phyloP scores from a whole-genome alignment of 345 rosid genomes.

The Citrus australasica region DNA sequence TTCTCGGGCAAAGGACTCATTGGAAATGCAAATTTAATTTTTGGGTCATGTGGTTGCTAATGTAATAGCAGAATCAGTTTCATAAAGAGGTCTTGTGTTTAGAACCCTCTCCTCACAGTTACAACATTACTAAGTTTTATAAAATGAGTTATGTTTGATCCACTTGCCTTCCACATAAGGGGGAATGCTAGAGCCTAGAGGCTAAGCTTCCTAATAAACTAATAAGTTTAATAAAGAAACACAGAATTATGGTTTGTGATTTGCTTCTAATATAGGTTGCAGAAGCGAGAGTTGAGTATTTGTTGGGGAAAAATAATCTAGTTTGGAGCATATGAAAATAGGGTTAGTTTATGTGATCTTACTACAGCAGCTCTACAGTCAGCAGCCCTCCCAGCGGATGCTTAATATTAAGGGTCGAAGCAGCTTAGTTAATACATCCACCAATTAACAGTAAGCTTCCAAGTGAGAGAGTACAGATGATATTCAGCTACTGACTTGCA shows the following conservation, averaged over 20 bases:
- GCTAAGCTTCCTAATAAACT: not conserved
- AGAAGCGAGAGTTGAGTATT: not conserved
- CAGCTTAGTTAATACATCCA: not conserved
- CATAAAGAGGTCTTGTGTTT: not conserved
- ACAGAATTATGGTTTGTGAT: not conserved
- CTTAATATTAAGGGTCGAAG: not conserved
- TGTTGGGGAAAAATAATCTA: too few species aligned
- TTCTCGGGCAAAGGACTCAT: not conserved
- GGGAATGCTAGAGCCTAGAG: not conserved
- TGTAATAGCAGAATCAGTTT: not conserved
- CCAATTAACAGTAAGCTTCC: not conserved
- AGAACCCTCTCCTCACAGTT: not conserved
- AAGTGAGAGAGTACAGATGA: not conserved
- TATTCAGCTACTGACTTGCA: not conserved
- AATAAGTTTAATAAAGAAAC: not conserved
- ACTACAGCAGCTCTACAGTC: not conserved
- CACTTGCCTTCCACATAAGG: not conserved
- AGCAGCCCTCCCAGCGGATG: not conserved
- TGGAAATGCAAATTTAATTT: not conserved
- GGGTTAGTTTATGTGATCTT: not conserved
- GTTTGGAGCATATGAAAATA: not conserved
- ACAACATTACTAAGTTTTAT: not conserved
- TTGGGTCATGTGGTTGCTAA: not conserved
- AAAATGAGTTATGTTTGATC: not conserved
- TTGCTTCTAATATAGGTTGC: not conserved